Evolutionary conservation across 1,284 basidiomycete species (phyloP).

Genomic region (Leccinum subfulvum): DNA sequence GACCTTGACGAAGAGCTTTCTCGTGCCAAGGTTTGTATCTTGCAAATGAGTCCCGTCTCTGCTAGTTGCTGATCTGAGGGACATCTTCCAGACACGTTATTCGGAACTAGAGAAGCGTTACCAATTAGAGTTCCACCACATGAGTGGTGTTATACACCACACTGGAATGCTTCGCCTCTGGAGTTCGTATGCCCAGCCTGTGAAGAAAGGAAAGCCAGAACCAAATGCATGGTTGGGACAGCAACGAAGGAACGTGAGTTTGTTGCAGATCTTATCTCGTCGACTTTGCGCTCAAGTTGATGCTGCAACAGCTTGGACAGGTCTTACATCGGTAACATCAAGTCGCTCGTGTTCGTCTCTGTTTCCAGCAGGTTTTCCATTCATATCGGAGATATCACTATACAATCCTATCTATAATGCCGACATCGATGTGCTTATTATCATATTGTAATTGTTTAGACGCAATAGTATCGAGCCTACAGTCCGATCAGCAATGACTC

Average conservation of each 20-base stretch:
- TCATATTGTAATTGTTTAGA: conserved; percentile 9
- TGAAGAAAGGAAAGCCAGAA: conserved; percentile 39
- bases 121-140: conserved; percentile 74
- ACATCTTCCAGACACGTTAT: conserved; percentile 45
- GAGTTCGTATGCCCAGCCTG: conserved; percentile 44
- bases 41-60: not conserved
- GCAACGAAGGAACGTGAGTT: conserved; percentile 53
- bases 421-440: conserved; percentile 6
- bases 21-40: conserved; percentile 51
- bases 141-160: conserved; percentile 74
- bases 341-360: not conserved
- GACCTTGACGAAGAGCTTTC: conserved; percentile 69
- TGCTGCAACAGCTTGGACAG: conserved; percentile 27
- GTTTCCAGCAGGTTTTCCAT: conserved; percentile 3
- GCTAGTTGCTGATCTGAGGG: not conserved
- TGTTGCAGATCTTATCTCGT: not conserved
- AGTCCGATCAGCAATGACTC: too few species aligned
- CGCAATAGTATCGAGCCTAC: not conserved
- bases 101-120: conserved; percentile 62
- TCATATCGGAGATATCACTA: not conserved
- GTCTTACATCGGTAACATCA: conserved; percentile 25
- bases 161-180: conserved; percentile 65
- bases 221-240: conserved; percentile 60
- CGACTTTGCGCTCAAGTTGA: conserved; percentile 7
- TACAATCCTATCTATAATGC: conserved; percentile 14